A percentile compares a stretch with the other conserved stretches of the same genome.
These are phyloP conservation scores for Penicillium odoratum DNA, from an alignment of 495 filamentous ascomycete genomes.

Conservation along the genomic window DNA sequence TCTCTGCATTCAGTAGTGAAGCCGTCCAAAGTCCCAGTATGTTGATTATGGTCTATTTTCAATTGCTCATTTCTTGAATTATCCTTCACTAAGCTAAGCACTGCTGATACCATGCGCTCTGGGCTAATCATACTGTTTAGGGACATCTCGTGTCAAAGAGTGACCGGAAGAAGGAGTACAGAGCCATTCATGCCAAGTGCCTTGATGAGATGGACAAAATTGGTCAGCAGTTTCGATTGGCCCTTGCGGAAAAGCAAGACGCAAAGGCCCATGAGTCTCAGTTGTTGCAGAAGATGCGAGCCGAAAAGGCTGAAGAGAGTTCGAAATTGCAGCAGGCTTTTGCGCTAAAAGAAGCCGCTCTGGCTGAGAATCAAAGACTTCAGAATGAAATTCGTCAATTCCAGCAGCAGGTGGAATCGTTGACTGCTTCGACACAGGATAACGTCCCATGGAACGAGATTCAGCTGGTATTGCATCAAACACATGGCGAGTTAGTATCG, in stretches of 20 bases:
- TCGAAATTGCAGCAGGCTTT: conserved; percentile 1
- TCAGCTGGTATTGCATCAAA: conserved; percentile 14
- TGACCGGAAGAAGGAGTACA: not conserved
- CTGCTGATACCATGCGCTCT: not conserved
- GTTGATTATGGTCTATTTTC: not conserved
- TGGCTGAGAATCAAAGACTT: conserved; percentile 11
- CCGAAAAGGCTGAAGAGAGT: not conserved
- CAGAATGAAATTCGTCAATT: conserved; percentile 8
- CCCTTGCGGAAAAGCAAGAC: not conserved
- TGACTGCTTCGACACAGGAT: conserved; percentile 13
- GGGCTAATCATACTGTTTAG: not conserved
- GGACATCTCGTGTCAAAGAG: not conserved
- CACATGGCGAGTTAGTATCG: conserved; percentile 15
- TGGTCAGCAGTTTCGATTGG: not conserved
- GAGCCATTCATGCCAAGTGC: not conserved
- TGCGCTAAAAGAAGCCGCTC: not conserved
- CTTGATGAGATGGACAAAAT: not conserved
- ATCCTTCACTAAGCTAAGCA: not conserved
- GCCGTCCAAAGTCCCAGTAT: not conserved
- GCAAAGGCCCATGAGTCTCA: not conserved
- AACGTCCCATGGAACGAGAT: conserved; percentile 20
- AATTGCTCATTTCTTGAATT: not conserved
- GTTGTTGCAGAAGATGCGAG: not conserved
- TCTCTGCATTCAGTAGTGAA: not conserved
- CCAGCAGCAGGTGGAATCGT: conserved; percentile 17